A percentile compares a stretch with the other conserved stretches of the same genome.
Conservation (phyloP, 768 basidiomycete species). For the Daedaleopsis nitida region DNA sequence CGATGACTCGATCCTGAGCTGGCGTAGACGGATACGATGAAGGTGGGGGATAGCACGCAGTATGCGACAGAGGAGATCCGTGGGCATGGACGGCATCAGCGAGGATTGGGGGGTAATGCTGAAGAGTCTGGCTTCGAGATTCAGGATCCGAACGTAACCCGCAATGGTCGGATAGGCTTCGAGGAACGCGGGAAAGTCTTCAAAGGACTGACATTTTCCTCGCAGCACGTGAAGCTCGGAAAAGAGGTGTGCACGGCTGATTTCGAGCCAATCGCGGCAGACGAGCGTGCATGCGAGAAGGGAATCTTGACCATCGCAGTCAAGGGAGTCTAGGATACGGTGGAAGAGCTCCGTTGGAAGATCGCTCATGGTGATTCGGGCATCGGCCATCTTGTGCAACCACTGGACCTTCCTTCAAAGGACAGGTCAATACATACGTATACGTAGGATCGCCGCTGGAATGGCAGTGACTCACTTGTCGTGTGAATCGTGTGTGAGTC, state of each 20-base stretch:
- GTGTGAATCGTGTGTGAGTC: too few relatives aligned
- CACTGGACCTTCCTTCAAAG: too few relatives aligned
- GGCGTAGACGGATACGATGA: neutral
- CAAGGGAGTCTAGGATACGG: neutral
- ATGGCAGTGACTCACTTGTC: too few relatives aligned
- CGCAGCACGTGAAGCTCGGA: slow-evolving; percentile 1
- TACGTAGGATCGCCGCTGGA: too few relatives aligned
- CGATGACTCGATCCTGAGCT: neutral
- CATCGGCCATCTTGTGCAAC: neutral
- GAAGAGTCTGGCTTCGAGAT: slow-evolving; percentile 6
- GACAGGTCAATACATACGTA: too few relatives aligned
- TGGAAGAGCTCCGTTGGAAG: slow-evolving; percentile 3
- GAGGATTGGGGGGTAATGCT: neutral
- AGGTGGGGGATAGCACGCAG: neutral
- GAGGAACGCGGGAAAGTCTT: neutral
- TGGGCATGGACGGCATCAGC: neutral
- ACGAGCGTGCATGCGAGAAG: neutral
- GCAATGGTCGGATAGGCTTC: neutral
- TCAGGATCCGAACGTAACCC: neutral
- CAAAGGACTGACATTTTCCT: neutral
- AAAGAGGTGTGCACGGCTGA: slow-evolving; percentile 7
- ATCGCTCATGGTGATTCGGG: neutral
- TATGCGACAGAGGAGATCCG: neutral
- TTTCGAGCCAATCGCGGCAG: slow-evolving; percentile 3
- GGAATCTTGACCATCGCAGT: neutral